Base-by-base conservation (phyloP, 2,329 filamentous ascomycete genomes). In the Scedosporium apiospermum region DNA sequence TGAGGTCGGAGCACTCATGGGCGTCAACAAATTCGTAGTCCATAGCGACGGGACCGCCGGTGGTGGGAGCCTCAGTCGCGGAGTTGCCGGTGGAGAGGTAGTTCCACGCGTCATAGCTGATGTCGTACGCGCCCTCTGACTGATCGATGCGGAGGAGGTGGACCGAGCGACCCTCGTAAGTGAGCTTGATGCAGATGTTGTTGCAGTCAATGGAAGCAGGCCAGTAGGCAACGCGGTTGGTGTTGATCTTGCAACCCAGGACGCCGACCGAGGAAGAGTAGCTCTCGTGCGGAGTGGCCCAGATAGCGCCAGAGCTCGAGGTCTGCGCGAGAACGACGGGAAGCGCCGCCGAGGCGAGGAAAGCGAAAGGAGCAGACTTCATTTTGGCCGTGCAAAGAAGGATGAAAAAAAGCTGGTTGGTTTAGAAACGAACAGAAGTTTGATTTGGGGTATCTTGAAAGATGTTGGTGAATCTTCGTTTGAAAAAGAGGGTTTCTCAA, bases 31-130 rank as follows among this genome's bases (percentile, higher is more conserved):
- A 71, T 69, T 82, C 75, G 69, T 77, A 84, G 51, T 78, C 71
- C 76, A 85, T 83, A 46, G 72, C 68, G 53, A 82, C 72, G 59
- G 78, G 78, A 57, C 83, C 83, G 63, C 82, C 82, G 42, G 69
- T 63, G 2, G 75, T 72, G 14, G 82, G 82, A 59, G 75, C 69
- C 14, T 75, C 69, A 6, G 71, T 74, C 49, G 82, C 83, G 12
- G 76, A 74, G 64, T 76, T 68, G 65, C 82, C 82, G 41, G 77
- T 81, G 67, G 72, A 71, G 49, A 86, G 80, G 68, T 81, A 80
- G 76, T 84, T 84, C 81, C 82, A 86, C 59, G 83, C 82, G 65
- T 86, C 83, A 74, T 86, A 86, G 63, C 76, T 79, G 73, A 86
- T 79, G 71, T 86, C 84, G 70, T 83, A 71, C 61, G 82, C 83